Evolutionary conservation across 441 rosid species (phyloP), one percentile per base, ranked within the genome.

Genomic region (Daphne laureola): DNA sequence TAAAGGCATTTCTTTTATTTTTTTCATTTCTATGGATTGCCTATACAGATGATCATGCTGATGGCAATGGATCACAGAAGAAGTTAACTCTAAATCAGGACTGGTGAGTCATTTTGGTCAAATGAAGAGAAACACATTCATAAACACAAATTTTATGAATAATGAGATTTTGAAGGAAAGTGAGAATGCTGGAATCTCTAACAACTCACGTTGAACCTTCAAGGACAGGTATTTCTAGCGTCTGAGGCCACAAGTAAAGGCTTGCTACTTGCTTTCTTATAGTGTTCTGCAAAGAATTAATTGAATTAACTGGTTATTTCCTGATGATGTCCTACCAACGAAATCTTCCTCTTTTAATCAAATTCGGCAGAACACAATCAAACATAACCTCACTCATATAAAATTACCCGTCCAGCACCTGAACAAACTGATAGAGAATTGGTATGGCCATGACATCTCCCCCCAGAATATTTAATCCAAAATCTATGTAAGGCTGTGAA

Each of bases 401-500:
- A 74, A 72, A 66, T 71, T 60, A 72, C 67, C 75, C 70, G 74
- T 66, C 60, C 31, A 77, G 75, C 78, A 86, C 98, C 98, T 92
- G 98, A 82, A 88, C 77, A 65, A 73, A 80, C 60, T 71, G 79
- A 77, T 88, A 86, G 57, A 87, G 81, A 58, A 94, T 95, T 0
- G 96, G 96, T 62, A 92, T 84, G 40, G 98, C 84, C 96, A 92
- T 92, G 57, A 88, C 56, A 73, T 92, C 98, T 27, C 90, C 98
- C 67, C 98, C 96, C 45, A 86, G 76, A 57, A 92, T 52, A 67
- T 76, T 79, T 59, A 88, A 54, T 72, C 98, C 98, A 45, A 92
- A 92, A 70, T 88, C 98, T 40, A 88, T 78, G 43, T 82, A 78
- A 9, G 98, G 98, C 98, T 92, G 87, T 69, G 70, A 47, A 67